phyloP scores from a whole-genome alignment of 305 asterid genomes.

The Fraxinus baroniana region DNA sequence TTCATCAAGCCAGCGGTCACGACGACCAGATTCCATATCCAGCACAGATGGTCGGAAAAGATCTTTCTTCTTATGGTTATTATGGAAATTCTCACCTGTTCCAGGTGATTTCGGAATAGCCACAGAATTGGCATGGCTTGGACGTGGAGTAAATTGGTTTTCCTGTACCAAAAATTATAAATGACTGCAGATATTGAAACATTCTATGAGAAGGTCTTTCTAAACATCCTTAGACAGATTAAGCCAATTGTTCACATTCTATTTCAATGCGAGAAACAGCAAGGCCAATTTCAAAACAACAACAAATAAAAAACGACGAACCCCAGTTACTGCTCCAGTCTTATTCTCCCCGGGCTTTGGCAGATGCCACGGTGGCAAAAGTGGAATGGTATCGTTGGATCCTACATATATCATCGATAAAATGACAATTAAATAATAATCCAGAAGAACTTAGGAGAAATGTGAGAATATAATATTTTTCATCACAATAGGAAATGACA shows the following conservation, averaged over 20 bases:
- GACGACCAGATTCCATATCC: slow-evolving; percentile 67
- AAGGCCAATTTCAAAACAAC: slow-evolving; percentile 9
- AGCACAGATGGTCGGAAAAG: slow-evolving; percentile 89
- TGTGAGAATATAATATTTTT: neutral
- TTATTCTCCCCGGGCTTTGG: slow-evolving; percentile 80
- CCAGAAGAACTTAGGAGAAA: slow-evolving; percentile 2
- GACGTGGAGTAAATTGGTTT: slow-evolving; percentile 41
- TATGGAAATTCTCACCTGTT: slow-evolving; percentile 45
- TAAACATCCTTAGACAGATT: neutral
- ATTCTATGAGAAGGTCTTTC: neutral
- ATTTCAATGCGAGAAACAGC: slow-evolving; percentile 8
- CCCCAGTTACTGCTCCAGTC: slow-evolving; percentile 60
- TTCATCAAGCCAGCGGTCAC: slow-evolving; percentile 91
- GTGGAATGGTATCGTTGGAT: slow-evolving; percentile 60
- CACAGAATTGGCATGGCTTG: slow-evolving; percentile 45
- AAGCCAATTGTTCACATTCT: neutral
- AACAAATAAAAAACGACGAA: slow-evolving; percentile 33
- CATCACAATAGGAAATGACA: neutral
- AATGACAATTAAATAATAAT: slow-evolving; percentile 14
- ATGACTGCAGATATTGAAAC: neutral
- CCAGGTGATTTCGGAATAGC: slow-evolving; percentile 52
- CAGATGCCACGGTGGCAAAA: slow-evolving; percentile 89
- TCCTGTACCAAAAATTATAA: slow-evolving; percentile 46
- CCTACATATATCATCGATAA: slow-evolving; percentile 37
- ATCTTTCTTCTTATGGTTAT: slow-evolving; percentile 64